These are phyloP conservation scores for Calonectria pauciramosa DNA, from an alignment of 2,329 filamentous ascomycete species.

Conservation along the genomic window DNA sequence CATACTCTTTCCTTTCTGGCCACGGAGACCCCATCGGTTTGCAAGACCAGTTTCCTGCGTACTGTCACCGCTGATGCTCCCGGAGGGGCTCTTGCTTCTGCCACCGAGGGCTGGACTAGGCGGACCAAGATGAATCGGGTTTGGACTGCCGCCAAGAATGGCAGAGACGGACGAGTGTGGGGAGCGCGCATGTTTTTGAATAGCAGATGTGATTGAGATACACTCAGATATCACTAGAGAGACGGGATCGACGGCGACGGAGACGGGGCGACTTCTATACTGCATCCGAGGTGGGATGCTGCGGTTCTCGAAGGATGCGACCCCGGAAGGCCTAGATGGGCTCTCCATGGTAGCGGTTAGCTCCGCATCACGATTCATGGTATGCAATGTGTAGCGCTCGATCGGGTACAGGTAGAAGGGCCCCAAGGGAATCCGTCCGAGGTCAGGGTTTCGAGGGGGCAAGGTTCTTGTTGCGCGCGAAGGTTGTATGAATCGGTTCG, in stretches of 20 bases:
- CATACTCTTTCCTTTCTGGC: constrained; percentile 96
- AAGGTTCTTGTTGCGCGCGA: neutral
- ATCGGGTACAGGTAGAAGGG: constrained; percentile 32
- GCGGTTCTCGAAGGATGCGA: constrained; percentile 38
- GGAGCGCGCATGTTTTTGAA: constrained; percentile 97
- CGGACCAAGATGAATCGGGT: constrained; percentile 67
- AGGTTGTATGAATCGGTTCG: constrained; percentile 1
- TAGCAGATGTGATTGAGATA: constrained; percentile 97
- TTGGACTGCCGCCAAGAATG: constrained; percentile 85
- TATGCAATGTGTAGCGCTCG: constrained; percentile 36
- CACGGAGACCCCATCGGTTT: constrained; percentile 92
- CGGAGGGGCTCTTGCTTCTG: constrained; percentile 57
- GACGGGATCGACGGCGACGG: constrained; percentile 90
- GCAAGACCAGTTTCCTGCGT: constrained; percentile 71
- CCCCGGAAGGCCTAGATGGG: constrained; percentile 33
- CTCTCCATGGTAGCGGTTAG: constrained; percentile 44
- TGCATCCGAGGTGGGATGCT: constrained; percentile 63
- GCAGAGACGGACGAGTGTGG: constrained; percentile 96
- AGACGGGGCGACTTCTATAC: constrained; percentile 73
- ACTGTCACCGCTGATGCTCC: constrained; percentile 55
- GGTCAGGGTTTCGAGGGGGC: constrained; percentile 9
- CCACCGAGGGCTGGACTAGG: constrained; percentile 58
- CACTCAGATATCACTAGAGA: constrained; percentile 98
- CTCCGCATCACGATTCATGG: constrained; percentile 51
- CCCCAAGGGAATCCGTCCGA: constrained; percentile 26